Evolutionary conservation across 208 protist species (phyloP).

Genomic region (Leptomonas seymouri): DNA sequence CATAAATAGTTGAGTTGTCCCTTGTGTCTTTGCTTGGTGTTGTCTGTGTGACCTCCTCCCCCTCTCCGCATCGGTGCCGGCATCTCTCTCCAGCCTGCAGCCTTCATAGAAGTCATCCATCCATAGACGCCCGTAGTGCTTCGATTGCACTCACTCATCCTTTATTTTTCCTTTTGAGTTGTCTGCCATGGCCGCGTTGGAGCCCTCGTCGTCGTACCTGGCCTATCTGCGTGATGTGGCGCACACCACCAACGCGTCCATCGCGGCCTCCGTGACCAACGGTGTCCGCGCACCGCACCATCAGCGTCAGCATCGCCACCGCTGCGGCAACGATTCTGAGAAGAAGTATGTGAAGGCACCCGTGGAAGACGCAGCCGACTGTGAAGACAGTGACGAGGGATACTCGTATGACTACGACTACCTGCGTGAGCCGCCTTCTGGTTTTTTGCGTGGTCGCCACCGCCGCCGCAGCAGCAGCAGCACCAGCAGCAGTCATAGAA

Average conservation of each 20-base stretch:
- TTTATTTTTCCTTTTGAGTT: background rate
- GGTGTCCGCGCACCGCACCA: background rate
- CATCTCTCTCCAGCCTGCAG: too few species aligned
- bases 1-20: too few species aligned
- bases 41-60: background rate
- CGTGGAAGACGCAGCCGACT: too few species aligned
- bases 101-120: background rate
- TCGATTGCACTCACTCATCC: background rate
- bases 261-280: background rate
- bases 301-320: background rate
- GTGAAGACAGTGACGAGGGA: background rate
- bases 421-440: slow-evolving; percentile 13
- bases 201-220: slow-evolving; percentile 22
- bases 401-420: slow-evolving; percentile 24
- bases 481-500: background rate
- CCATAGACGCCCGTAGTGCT: background rate
- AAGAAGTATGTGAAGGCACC: background rate
- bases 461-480: too few species aligned
- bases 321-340: background rate
- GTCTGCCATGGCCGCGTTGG: slow-evolving; percentile 12
- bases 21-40: background rate
- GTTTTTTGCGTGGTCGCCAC: background rate
- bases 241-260: slow-evolving; percentile 7
- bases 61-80: too few species aligned
- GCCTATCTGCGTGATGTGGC: slow-evolving; percentile 35